phyloP scores from a whole-genome alignment of 441 rosid species.

The Lagerstroemia fauriei region DNA sequence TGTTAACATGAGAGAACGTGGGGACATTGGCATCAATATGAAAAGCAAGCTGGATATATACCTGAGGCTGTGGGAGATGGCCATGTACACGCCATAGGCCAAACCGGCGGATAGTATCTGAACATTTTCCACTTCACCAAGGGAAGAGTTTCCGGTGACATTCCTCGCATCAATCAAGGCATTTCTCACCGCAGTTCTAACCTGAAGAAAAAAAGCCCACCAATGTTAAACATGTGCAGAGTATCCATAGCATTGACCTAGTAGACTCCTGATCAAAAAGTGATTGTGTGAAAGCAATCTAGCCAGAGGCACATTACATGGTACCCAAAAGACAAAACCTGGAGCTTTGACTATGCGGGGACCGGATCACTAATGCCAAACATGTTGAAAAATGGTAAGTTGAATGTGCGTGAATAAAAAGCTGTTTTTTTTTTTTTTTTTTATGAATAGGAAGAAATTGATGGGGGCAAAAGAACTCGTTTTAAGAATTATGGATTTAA shows the following conservation, averaged over 20 bases:
- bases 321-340: neutral
- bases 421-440: too few relatives aligned
- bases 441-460: too few relatives aligned
- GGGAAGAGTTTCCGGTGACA: slow-evolving; percentile 58
- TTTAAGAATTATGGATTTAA: too few relatives aligned
- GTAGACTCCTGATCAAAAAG: neutral
- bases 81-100: slow-evolving; percentile 84
- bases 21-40: neutral
- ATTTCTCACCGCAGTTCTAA: slow-evolving; percentile 83
- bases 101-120: slow-evolving; percentile 77
- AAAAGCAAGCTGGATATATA: slow-evolving; percentile 9
- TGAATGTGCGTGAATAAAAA: too few relatives aligned
- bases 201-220: slow-evolving; percentile 36
- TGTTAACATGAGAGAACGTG: neutral
- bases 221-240: too few relatives aligned
- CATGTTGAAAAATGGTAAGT: neutral
- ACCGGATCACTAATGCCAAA: neutral
- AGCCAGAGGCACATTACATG: neutral
- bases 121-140: slow-evolving; percentile 71
- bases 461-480: too few relatives aligned
- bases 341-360: neutral
- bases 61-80: slow-evolving; percentile 90
- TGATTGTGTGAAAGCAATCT: neutral
- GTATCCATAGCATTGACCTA: neutral
- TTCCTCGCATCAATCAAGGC: slow-evolving; percentile 62